Evolutionary conservation across 176 grass and related monocot species (phyloP).

Genomic region (Bothriochloa decipiens): DNA sequence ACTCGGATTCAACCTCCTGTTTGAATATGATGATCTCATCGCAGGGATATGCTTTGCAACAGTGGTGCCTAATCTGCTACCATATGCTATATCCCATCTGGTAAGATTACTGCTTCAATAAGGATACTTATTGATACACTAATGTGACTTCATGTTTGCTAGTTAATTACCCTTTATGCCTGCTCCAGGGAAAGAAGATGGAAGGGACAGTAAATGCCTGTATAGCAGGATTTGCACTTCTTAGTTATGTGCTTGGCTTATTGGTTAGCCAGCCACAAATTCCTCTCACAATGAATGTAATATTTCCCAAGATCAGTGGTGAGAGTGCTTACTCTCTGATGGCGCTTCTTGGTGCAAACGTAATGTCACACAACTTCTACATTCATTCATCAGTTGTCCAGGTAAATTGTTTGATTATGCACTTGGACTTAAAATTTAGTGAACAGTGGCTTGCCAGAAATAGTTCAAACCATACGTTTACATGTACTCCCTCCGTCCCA

Average conservation of each 20-base stretch:
- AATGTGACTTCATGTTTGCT: constrained; percentile 45
- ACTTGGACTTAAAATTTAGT: not conserved
- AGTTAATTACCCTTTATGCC: constrained; percentile 29
- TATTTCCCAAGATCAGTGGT: constrained; percentile 88
- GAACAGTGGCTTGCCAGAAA: not conserved
- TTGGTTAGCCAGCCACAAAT: constrained; percentile 88
- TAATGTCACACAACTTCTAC: constrained; percentile 99
- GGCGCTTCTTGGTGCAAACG: constrained; percentile 96
- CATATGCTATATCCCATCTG: constrained; percentile 65
- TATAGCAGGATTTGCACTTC: constrained; percentile 79
- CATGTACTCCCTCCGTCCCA: too few species aligned
- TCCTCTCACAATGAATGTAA: constrained; percentile 70
- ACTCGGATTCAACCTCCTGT: constrained; percentile 82
- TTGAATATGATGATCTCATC: constrained; percentile 71
- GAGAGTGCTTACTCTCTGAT: constrained; percentile 96
- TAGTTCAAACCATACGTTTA: not conserved
- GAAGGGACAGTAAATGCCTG: constrained; percentile 55
- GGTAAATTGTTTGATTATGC: constrained; percentile 48
- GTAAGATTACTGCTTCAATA: constrained; percentile 49
- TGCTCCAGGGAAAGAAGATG: constrained; percentile 67
- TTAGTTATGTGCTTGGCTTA: constrained; percentile 89
- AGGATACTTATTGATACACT: constrained; percentile 17
- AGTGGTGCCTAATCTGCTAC: constrained; percentile 70
- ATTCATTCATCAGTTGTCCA: constrained; percentile 93
- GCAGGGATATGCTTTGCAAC: constrained; percentile 70